These are phyloP conservation scores for Trypanosoma vivax DNA, from an alignment of 208 protist genomes.

Conservation along the genomic window DNA sequence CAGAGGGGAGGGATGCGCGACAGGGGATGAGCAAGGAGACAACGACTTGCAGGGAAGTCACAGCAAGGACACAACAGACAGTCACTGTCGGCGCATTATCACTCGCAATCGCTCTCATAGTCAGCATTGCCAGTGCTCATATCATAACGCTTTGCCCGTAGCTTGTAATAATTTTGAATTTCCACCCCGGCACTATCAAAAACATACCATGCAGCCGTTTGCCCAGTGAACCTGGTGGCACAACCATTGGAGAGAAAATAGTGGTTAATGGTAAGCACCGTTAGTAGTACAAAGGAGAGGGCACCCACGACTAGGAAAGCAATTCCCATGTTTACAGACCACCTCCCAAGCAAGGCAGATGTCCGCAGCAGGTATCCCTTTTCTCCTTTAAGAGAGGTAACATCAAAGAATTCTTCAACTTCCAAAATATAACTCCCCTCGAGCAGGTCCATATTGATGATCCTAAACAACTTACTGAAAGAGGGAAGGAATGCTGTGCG, in stretches of 20 bases:
- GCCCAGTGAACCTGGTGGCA: slow-evolving; percentile 26
- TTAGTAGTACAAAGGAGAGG: slow-evolving; percentile 44
- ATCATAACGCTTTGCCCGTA: slow-evolving; percentile 42
- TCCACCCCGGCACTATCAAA: slow-evolving; percentile 35
- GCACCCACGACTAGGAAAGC: slow-evolving; percentile 54
- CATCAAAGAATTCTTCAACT: slow-evolving; percentile 92
- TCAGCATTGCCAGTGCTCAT: background rate
- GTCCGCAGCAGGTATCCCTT: slow-evolving; percentile 93
- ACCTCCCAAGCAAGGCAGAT: slow-evolving; percentile 52
- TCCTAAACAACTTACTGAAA: slow-evolving; percentile 96
- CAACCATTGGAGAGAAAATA: slow-evolving; percentile 22
- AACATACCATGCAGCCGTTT: slow-evolving; percentile 58
- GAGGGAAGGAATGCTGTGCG: slow-evolving; percentile 84
- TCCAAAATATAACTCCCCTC: slow-evolving; percentile 68
- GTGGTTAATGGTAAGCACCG: slow-evolving; percentile 55
- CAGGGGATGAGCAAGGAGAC: too few relatives aligned
- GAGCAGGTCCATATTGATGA: slow-evolving; percentile 72
- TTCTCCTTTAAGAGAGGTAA: slow-evolving; percentile 85
- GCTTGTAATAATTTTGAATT: slow-evolving; percentile 59
- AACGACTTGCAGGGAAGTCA: too few relatives aligned
- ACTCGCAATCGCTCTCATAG: background rate
- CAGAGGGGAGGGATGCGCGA: too few relatives aligned
- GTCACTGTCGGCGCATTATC: background rate
- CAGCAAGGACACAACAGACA: background rate
- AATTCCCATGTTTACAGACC: slow-evolving; percentile 38